A percentile compares a stretch with the other conserved stretches of the same genome.
phyloP scores from a whole-genome alignment of 1,139 yeast species.

The Sugiyamaella xylanicola region DNA sequence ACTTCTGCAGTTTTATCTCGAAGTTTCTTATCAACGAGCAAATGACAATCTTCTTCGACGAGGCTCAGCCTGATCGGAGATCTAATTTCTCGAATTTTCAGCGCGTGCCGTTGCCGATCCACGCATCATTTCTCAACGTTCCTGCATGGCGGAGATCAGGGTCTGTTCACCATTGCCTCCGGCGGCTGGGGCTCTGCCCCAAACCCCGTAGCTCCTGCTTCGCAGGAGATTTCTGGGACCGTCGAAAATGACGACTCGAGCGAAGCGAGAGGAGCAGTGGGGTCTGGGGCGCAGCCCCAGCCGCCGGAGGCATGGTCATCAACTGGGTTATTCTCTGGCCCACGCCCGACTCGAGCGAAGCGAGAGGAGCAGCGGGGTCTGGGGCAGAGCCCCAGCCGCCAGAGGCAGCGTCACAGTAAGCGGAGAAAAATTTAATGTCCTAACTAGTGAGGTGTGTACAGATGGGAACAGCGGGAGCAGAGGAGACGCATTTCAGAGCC shows the following conservation, averaged over 20 bases:
- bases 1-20: neutral
- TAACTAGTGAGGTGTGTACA: constrained; percentile 22
- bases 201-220: neutral
- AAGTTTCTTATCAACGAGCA: too few species aligned
- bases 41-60: too few species aligned
- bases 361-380: neutral
- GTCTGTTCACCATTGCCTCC: neutral
- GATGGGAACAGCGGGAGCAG: constrained; percentile 20
- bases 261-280: neutral
- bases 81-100: too few species aligned
- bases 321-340: too few species aligned
- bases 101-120: neutral
- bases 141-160: neutral
- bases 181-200: neutral
- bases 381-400: neutral
- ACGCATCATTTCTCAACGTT: neutral
- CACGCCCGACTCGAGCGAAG: constrained; percentile 1
- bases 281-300: neutral
- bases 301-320: neutral
- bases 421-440: neutral
- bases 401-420: neutral
- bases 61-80: too few species aligned
- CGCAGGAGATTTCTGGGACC: neutral
- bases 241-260: too few species aligned
- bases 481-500: constrained; percentile 27